Evolutionary conservation across 202 grass and related monocot genomes (phyloP).

Genomic region (Hordeum pubiflorum): DNA sequence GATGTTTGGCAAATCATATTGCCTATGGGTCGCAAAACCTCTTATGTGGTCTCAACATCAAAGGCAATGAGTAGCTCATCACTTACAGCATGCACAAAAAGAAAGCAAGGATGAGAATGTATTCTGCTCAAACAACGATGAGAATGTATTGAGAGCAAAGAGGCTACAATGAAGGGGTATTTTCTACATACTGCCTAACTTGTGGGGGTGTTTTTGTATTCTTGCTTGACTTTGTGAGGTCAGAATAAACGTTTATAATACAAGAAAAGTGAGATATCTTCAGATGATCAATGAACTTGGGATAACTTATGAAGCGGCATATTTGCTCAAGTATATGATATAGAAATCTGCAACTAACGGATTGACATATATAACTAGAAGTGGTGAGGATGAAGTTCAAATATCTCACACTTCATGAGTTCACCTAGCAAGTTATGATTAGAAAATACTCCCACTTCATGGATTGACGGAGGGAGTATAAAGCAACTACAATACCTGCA

Average conservation of each 20-base stretch:
- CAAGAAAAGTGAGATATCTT: slow-evolving; percentile 4
- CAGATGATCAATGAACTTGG: background rate
- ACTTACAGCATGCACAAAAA: background rate
- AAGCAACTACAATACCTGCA: slow-evolving; percentile 55
- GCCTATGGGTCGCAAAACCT: background rate
- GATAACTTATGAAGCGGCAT: slow-evolving; percentile 1
- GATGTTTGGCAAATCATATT: background rate
- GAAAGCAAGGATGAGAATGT: background rate
- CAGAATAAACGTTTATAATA: background rate
- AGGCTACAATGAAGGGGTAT: background rate
- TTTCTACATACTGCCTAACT: background rate
- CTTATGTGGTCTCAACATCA: background rate
- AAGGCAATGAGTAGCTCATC: background rate
- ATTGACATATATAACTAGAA: background rate
- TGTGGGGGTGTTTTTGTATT: background rate
- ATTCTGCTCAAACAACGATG: background rate
- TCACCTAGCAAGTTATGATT: background rate
- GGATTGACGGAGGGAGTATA: no score
- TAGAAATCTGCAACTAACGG: background rate
- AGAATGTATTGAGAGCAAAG: background rate
- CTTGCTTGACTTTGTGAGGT: background rate
- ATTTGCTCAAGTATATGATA: background rate
- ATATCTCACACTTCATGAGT: background rate
- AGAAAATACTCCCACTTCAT: no score
- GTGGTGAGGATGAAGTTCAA: background rate